These are phyloP conservation scores for Paxillus ammoniavirescens DNA, from an alignment of 768 basidiomycete species.

Conservation along the genomic window DNA sequence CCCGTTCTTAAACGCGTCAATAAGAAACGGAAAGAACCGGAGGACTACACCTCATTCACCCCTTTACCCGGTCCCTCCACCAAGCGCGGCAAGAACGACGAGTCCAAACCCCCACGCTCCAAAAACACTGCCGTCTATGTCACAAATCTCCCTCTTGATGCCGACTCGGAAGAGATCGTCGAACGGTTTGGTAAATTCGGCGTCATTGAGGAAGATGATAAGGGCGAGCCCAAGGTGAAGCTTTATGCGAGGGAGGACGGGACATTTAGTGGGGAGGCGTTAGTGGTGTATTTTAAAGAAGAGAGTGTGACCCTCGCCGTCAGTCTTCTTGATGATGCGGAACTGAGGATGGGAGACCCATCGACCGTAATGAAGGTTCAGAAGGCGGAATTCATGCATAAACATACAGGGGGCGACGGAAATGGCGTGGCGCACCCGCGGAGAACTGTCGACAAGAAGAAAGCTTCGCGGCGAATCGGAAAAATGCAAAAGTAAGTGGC, in stretches of 20 bases:
- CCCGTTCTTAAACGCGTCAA: slow-evolving; percentile 78
- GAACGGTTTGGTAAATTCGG: slow-evolving; percentile 91
- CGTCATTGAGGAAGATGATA: slow-evolving; percentile 87
- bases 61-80: slow-evolving; percentile 50
- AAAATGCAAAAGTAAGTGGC: slow-evolving; percentile 78
- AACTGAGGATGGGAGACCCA: slow-evolving; percentile 79
- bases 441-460: slow-evolving; percentile 76
- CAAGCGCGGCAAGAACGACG: slow-evolving; percentile 67
- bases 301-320: slow-evolving; percentile 88
- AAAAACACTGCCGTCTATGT: slow-evolving; percentile 95
- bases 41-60: slow-evolving; percentile 66
- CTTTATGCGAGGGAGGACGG: slow-evolving; percentile 90
- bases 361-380: slow-evolving; percentile 70
- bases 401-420: slow-evolving; percentile 42
- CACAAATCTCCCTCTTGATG: slow-evolving; percentile 74
- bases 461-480: slow-evolving; percentile 67
- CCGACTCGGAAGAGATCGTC: slow-evolving; percentile 72
- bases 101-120: slow-evolving; percentile 54
- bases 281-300: slow-evolving; percentile 97
- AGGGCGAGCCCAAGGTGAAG: slow-evolving; percentile 93
- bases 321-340: slow-evolving; percentile 87
- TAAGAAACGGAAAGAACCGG: slow-evolving; percentile 76
- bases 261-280: slow-evolving; percentile 87
- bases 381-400: slow-evolving; percentile 78
- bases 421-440: slow-evolving; percentile 47